Conservation (phyloP, 164 flowering plant species). For the Brasenia schreberi region DNA sequence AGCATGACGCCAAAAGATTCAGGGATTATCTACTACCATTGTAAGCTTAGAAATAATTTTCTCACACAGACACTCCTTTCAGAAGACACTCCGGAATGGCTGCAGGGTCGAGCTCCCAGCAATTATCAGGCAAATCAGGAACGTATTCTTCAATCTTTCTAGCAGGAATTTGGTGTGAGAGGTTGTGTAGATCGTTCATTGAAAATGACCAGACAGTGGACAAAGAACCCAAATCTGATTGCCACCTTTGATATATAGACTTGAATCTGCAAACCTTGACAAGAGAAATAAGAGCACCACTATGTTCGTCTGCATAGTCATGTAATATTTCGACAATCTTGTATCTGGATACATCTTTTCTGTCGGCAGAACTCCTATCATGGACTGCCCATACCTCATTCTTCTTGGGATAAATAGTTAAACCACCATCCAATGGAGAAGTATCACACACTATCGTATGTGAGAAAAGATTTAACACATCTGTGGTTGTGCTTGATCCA, state of each 20-base stretch:
- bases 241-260: not conserved
- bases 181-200: not conserved
- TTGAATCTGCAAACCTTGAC: not conserved
- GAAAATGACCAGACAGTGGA: not conserved
- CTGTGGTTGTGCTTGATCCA: not conserved
- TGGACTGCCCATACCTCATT: not conserved
- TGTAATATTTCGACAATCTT: not conserved
- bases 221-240: not conserved
- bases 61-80: not conserved
- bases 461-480: not conserved
- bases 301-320: not conserved
- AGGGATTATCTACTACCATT: no score
- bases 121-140: not conserved
- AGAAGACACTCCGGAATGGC: not conserved
- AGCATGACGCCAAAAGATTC: no score
- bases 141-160: not conserved
- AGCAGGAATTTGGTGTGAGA: not conserved
- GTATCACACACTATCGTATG: not conserved
- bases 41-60: no score
- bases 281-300: not conserved
- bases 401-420: not conserved
- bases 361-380: not conserved
- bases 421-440: not conserved
- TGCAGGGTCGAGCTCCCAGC: not conserved
- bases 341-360: not conserved